Conservation (phyloP, 164 flowering plant genomes). For the Vitis rotundifolia region DNA sequence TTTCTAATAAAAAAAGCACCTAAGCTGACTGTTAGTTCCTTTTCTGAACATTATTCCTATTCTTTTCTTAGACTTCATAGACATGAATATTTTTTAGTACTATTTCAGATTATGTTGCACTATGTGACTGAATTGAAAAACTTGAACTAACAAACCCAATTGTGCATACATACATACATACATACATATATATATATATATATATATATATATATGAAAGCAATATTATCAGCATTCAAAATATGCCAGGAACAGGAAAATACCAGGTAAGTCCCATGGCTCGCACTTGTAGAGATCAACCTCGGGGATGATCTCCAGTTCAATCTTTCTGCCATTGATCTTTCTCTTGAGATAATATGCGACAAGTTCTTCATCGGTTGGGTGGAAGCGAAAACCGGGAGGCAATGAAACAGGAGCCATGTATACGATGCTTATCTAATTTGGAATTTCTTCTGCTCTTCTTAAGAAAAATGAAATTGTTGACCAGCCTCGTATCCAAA, state of each 20-base stretch:
- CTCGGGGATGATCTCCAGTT: slow-evolving; percentile 67
- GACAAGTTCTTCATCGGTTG: slow-evolving; percentile 64
- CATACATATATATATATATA: too few species aligned
- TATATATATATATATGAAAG: too few species aligned
- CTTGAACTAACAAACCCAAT: too few species aligned
- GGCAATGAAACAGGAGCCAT: slow-evolving; percentile 75
- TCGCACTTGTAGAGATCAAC: slow-evolving; percentile 75
- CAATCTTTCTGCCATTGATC: slow-evolving; percentile 57
- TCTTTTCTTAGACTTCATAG: too few species aligned
- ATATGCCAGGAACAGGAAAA: neutral
- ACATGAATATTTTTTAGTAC: too few species aligned
- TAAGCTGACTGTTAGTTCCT: too few species aligned
- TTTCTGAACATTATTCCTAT: too few species aligned
- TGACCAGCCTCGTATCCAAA: neutral
- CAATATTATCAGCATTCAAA: too few species aligned
- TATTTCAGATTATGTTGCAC: too few species aligned
- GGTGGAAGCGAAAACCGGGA: slow-evolving; percentile 66
- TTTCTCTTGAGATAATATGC: slow-evolving; percentile 63
- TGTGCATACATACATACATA: too few species aligned
- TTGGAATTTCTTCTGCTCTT: slow-evolving; percentile 1
- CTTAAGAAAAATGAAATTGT: neutral
- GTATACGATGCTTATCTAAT: neutral
- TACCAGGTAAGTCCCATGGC: slow-evolving; percentile 77
- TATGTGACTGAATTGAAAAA: too few species aligned
- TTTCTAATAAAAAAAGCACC: too few species aligned